These are phyloP conservation scores for Nadsonia commutata DNA, from an alignment of 1,139 yeast species.

Conservation along the genomic window DNA sequence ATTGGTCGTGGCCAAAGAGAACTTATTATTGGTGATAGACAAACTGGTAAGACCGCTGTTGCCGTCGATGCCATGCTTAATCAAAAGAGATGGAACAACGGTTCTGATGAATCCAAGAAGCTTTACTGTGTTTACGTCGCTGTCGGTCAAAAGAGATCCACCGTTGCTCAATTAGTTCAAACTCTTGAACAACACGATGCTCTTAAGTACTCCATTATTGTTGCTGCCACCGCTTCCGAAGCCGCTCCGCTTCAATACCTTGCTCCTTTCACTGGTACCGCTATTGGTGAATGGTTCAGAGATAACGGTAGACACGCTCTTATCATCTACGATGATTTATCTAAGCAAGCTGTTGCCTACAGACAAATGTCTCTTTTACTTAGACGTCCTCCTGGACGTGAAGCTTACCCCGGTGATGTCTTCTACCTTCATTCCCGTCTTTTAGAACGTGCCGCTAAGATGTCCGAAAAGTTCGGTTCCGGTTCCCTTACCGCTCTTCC, in stretches of 20 bases:
- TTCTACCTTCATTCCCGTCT: conserved; percentile 93
- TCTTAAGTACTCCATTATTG: conserved; percentile 91
- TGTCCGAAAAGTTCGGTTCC: conserved; percentile 78
- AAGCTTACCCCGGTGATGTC: conserved; percentile 96
- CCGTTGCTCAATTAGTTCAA: conserved; percentile 98
- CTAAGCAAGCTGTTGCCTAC: conserved; percentile 99
- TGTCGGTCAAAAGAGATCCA: conserved; percentile 99
- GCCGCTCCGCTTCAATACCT: conserved; percentile 99
- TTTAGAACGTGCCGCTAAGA: conserved; percentile 95
- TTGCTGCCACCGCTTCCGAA: conserved; percentile 99
- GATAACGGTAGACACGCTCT: conserved; percentile 97
- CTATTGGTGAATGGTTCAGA: conserved; percentile 99
- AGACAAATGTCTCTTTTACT: conserved; percentile 96
- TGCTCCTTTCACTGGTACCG: conserved; percentile 99
- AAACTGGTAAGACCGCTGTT: conserved; percentile 99
- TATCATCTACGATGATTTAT: conserved; percentile 94
- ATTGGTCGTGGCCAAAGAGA: conserved; percentile 99
- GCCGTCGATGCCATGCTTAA: conserved; percentile 96
- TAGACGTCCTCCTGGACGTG: conserved; percentile 97
- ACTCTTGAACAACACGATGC: conserved; percentile 98
- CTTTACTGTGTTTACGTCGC: conserved; percentile 99
- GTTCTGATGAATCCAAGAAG: conserved; percentile 90
- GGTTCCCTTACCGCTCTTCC: conserved; percentile 96
- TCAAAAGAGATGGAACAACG: conserved; percentile 98
- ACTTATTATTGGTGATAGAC: conserved; percentile 99